phyloP scores from a whole-genome alignment of 257 asterid species.

The Dorcoceras hygrometricum region DNA sequence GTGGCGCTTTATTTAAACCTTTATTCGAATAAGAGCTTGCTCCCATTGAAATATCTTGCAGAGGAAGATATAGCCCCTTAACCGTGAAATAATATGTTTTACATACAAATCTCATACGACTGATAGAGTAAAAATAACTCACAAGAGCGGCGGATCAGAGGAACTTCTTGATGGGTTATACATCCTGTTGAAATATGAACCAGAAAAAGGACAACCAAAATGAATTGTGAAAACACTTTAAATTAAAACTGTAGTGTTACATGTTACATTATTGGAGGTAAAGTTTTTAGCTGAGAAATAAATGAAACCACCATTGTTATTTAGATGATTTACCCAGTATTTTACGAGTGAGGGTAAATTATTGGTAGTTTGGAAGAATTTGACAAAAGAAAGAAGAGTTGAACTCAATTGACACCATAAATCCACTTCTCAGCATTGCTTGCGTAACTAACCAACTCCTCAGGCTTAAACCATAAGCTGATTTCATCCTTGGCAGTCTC shows the following conservation, averaged over 20 bases:
- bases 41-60: too few species aligned
- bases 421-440: constrained; percentile 91
- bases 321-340: background rate
- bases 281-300: background rate
- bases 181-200: too few species aligned
- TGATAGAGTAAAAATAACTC: too few species aligned
- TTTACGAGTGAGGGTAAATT: background rate
- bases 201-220: background rate
- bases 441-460: constrained; percentile 78
- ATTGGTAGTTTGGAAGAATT: background rate
- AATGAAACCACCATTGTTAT: background rate
- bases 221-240: background rate
- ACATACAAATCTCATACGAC: too few species aligned
- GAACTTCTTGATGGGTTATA: too few species aligned
- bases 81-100: too few species aligned
- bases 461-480: constrained; percentile 91
- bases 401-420: constrained; percentile 59
- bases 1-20: too few species aligned
- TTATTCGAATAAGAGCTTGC: too few species aligned
- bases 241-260: background rate
- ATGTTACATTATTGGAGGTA: background rate
- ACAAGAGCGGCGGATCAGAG: too few species aligned
- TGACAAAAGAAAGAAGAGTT: background rate
- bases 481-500: constrained; percentile 99
- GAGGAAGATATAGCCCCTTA: too few species aligned